phyloP scores from a whole-genome alignment of 2,329 filamentous ascomycete species.

The Lizonia empirigonia region DNA sequence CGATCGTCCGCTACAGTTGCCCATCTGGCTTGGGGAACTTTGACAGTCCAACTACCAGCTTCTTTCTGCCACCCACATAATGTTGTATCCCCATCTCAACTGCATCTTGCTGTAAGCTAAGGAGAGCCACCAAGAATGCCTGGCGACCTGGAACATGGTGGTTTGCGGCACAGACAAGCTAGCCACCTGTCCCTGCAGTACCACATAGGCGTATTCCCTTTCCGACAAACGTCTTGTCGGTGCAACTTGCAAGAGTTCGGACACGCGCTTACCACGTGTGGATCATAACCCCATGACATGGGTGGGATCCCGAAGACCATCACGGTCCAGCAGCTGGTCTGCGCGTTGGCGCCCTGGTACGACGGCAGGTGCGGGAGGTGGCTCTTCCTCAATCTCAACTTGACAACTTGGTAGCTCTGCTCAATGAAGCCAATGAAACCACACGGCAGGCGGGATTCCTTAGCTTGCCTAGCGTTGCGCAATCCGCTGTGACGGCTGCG shows the following conservation, averaged over 20 bases:
- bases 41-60: conserved; percentile 6
- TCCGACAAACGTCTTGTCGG: conserved; percentile 14
- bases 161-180: conserved; percentile 12
- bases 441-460: conserved; percentile 16
- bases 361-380: conserved; percentile 11
- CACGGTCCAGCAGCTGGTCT: conserved; percentile 10
- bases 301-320: conserved; percentile 12
- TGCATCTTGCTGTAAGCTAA: conserved; percentile 3
- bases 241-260: conserved; percentile 11
- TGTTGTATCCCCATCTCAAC: conserved; percentile 2
- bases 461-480: conserved; percentile 23
- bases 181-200: conserved; percentile 14
- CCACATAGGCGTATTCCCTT: conserved; percentile 16
- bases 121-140: conserved; percentile 5
- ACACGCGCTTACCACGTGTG: conserved; percentile 21
- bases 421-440: conserved; percentile 38
- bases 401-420: conserved; percentile 20
- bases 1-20: conserved; percentile 10
- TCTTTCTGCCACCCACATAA: not conserved
- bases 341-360: conserved; percentile 12
- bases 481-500: conserved; percentile 28
- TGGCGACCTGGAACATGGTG: conserved; percentile 14
- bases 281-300: conserved; percentile 12
- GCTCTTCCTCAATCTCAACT: conserved; percentile 9
- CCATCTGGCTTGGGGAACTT: conserved; percentile 1